Base-by-base conservation (phyloP, 805 yeast species). In the Pichia gijzeniarum region DNA sequence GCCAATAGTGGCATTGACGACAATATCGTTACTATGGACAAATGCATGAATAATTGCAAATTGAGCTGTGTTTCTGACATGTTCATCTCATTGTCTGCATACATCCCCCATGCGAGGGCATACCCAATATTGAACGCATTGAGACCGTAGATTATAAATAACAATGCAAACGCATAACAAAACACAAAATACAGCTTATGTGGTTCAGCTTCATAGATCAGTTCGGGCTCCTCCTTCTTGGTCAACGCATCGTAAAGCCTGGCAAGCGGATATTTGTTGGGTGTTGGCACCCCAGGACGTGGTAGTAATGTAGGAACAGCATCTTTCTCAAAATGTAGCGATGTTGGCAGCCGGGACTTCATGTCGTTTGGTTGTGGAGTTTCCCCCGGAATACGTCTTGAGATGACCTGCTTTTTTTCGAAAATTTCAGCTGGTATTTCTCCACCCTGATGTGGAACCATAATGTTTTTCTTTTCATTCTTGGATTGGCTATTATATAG, bases 121-220 rank as follows among this genome's bases (percentile, higher is more conserved):
- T 44, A 50, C 3, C 69, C 69, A 40, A 66, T 64, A 17, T 58
- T 44, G 5, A 59, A 55, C 7, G 63, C 63, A 48, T 66, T 77
- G 40, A 82, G 60, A 5, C 84, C 85, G 60, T 86, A 86, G n/a
- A 82, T 70, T 2, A 83, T 69, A 54, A 83, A 77, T 10, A 82
- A 79, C 33, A 85, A 65, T 0, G 89, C 86, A 57, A 82, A 71
- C 38, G 85, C 78, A 50, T 80, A 77, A 58, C 85, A 76, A 18
- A 79, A 74, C 10, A 85, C 66, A 60, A 85, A 86, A 61, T 85
- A 87, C 28, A 85, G 68, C 46, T 84, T 69, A 59, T 87, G 95
- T 0, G 93, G 85, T 63, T 87, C 95, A 21, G 89, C 79, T 68
- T 85, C 91, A 63, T 86, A 87, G 37, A 86, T 72, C 44, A 86